phyloP scores from a whole-genome alignment of 805 yeast species.

The Teunomyces aglyptinius region DNA sequence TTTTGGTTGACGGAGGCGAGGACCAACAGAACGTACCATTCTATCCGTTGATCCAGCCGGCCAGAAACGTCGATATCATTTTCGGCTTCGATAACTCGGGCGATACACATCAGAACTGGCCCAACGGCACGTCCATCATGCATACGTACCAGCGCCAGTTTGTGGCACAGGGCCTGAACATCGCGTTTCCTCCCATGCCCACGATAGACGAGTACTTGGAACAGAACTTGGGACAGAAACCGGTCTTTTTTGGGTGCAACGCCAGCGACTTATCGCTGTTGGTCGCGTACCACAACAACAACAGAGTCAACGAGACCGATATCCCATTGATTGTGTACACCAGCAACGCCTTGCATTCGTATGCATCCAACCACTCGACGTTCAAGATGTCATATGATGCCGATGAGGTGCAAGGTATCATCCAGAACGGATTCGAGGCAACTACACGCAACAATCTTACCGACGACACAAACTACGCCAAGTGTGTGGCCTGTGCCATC shows the following conservation, averaged over 20 bases:
- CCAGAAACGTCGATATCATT: slow-evolving; percentile 37
- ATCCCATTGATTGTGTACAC: slow-evolving; percentile 23
- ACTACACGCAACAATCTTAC: slow-evolving; percentile 17
- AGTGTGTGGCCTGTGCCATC: slow-evolving; percentile 26
- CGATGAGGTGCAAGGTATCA: slow-evolving; percentile 14
- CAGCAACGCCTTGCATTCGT: slow-evolving; percentile 15
- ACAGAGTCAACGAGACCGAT: slow-evolving; percentile 23
- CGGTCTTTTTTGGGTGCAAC: slow-evolving; percentile 28
- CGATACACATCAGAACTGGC: slow-evolving; percentile 40
- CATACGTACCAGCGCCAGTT: slow-evolving; percentile 27
- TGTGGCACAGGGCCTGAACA: slow-evolving; percentile 21
- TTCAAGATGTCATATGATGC: slow-evolving; percentile 20
- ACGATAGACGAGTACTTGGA: slow-evolving; percentile 17
- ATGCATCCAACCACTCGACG: slow-evolving; percentile 21
- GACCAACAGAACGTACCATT: slow-evolving; percentile 43
- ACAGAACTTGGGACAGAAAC: slow-evolving; percentile 20
- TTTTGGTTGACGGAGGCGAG: slow-evolving; percentile 44
- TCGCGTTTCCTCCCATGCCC: slow-evolving; percentile 28
- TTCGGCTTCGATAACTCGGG: slow-evolving; percentile 44
- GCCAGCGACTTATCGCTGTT: slow-evolving; percentile 21
- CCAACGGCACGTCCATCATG: slow-evolving; percentile 40
- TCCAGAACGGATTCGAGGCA: slow-evolving; percentile 21
- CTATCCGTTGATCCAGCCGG: slow-evolving; percentile 38
- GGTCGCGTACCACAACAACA: slow-evolving; percentile 15
- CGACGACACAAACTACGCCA: slow-evolving; percentile 19